Base-by-base conservation (phyloP, 2,329 filamentous ascomycete genomes). In the Phoma sp. region DNA sequence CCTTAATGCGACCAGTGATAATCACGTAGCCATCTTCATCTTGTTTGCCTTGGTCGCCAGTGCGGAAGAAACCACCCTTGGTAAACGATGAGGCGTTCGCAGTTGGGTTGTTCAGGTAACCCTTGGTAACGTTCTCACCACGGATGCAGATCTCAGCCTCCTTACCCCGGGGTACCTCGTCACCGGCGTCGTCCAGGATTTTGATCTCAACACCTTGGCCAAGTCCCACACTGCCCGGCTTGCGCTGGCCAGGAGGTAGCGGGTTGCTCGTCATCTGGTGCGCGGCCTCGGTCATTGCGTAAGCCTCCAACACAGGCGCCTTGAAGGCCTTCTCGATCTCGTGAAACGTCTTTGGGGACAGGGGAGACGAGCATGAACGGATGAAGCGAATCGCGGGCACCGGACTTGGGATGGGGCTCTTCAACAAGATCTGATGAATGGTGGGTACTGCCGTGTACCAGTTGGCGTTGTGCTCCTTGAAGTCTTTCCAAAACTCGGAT, bases 391-490 rank as follows among this genome's bases (percentile, higher is more conserved):
- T 95, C 15, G 82, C 74, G 2, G 90, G 90, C 52, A 87, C 81
- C 1, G 88, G 88, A 51, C 73, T 83, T 4, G 91, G 92, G 3
- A 84, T 74, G 6, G 89, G 86, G 63, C 84, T 87, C 77, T 89
- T 91, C 55, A 96, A 85, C 4, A 96, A 82, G 67, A 96, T 94
- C 71, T 95, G 91, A 75, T 96, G 92, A 72, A 96, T 96, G 0
- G 92, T 96, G 1, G 92, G 92, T n/a, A 95, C 92, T 1, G 92
- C 92, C 0, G 91, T 95, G 77, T 95, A 96, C 92, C 92, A 96
- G 74, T 91, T 96, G 24, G 91, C 92, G 61, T 86, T 82, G 78
- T 92, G 82, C 6, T 82, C 80, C 63, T 82, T 82, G 68, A 95
- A 95, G 73, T 95, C 88, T 22, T 76, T 74, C 92, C 92, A 96